phyloP scores from a whole-genome alignment of 2,329 filamentous ascomycete genomes.

The Paramyrothecium roridum region DNA sequence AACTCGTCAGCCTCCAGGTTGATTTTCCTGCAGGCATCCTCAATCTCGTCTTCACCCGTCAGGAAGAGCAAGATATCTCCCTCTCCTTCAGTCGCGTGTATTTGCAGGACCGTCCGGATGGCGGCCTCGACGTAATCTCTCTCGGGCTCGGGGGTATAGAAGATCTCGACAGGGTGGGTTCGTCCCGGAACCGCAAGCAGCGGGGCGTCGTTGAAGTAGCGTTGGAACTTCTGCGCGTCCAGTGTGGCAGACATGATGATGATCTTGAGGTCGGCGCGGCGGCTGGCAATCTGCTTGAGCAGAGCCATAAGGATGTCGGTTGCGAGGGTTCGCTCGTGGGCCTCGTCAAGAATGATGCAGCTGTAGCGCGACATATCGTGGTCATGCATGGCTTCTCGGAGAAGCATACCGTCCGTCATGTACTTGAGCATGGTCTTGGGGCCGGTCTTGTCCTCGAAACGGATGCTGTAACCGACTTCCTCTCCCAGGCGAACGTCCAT shows the following conservation, averaged over 20 bases:
- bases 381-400: conserved; percentile 95
- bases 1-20: conserved; percentile 87
- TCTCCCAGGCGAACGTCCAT: conserved; percentile 91
- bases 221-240: conserved; percentile 96
- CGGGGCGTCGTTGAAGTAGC: conserved; percentile 93
- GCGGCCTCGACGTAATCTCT: conserved; percentile 96
- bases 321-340: conserved; percentile 93
- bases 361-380: conserved; percentile 88
- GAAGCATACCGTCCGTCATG: conserved; percentile 99
- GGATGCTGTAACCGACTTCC: conserved; percentile 97
- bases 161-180: conserved; percentile 96
- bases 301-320: conserved; percentile 98
- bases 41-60: conserved; percentile 97
- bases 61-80: conserved; percentile 93
- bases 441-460: conserved; percentile 93
- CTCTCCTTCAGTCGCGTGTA: conserved; percentile 87
- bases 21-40: conserved; percentile 93
- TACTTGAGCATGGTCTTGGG: conserved; percentile 93
- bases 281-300: conserved; percentile 81
- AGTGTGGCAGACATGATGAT: conserved; percentile 99
- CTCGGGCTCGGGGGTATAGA: conserved; percentile 95
- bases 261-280: conserved; percentile 89
- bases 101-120: conserved; percentile 91
- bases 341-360: conserved; percentile 97
- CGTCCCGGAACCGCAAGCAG: conserved; percentile 90